Conservation (phyloP, 495 filamentous ascomycete genomes). For the Halenospora varia region DNA sequence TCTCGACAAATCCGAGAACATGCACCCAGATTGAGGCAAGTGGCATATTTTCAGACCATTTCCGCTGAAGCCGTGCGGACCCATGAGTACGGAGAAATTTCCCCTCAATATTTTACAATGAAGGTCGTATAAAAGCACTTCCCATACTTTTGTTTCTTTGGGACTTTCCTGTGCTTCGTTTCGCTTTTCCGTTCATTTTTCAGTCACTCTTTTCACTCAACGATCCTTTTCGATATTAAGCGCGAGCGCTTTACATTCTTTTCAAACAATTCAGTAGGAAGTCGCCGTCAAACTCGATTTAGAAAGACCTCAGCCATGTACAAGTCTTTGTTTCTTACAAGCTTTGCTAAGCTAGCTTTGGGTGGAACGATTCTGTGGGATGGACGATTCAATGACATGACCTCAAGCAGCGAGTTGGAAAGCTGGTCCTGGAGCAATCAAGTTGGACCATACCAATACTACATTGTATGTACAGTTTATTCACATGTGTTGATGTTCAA, state of each 20-base stretch:
- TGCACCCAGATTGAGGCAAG: not conserved
- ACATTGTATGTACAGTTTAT: conserved; percentile 47
- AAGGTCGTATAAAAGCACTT: too few species aligned
- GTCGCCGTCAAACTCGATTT: too few species aligned
- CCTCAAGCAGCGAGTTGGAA: conserved; percentile 43
- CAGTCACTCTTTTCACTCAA: not conserved
- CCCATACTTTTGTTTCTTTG: too few species aligned
- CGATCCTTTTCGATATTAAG: not conserved
- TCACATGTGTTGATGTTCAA: too few species aligned
- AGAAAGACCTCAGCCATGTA: not conserved
- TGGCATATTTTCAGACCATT: not conserved
- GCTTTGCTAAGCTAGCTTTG: not conserved
- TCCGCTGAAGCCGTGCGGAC: not conserved
- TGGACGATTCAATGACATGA: conserved; percentile 56
- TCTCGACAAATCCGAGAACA: not conserved
- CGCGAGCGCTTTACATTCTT: not conserved
- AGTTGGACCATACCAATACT: conserved; percentile 68
- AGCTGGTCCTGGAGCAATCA: conserved; percentile 63
- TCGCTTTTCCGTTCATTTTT: not conserved
- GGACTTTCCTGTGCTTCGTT: not conserved
- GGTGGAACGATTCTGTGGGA: conserved; percentile 46
- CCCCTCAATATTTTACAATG: too few species aligned
- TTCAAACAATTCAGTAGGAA: not conserved
- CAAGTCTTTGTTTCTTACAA: not conserved
- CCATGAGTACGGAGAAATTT: not conserved